Evolutionary conservation across 495 filamentous ascomycete species (phyloP).

Genomic region (Aspergillus kassunensis): DNA sequence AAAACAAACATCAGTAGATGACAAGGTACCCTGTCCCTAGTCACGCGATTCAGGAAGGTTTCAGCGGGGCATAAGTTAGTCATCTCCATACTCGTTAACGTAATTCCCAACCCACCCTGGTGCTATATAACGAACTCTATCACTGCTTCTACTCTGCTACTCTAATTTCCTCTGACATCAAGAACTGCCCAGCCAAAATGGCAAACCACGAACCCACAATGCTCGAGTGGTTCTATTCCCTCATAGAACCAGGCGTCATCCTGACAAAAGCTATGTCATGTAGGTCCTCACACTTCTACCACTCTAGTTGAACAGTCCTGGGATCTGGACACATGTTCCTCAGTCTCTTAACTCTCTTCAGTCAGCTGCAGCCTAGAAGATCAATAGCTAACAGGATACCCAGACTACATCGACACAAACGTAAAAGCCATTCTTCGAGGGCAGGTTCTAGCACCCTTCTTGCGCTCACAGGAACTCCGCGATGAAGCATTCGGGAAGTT

Average conservation of each 20-base stretch:
- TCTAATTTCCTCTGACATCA: background rate
- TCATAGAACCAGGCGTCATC: slow-evolving; percentile 31
- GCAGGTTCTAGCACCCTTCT: slow-evolving; percentile 36
- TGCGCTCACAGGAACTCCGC: slow-evolving; percentile 28
- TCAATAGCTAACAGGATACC: background rate
- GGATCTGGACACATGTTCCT: no score
- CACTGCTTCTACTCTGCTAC: no score
- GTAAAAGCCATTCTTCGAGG: slow-evolving; percentile 34
- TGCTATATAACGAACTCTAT: no score
- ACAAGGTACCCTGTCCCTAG: no score
- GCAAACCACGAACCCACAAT: slow-evolving; percentile 8
- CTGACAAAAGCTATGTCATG: slow-evolving; percentile 31
- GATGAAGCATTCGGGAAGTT: slow-evolving; percentile 44
- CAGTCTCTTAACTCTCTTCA: no score
- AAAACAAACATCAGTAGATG: no score
- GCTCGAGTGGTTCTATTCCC: slow-evolving; percentile 16
- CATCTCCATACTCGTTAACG: no score
- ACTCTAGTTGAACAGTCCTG: no score
- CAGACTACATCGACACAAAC: slow-evolving; percentile 35
- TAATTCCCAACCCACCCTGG: no score
- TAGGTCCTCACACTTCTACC: slow-evolving; percentile 13
- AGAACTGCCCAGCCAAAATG: background rate
- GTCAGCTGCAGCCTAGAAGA: no score
- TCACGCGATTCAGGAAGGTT: no score
- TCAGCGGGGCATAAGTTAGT: no score